Conservation (phyloP, 257 asterid genomes). For the Nicotiana attenuata region DNA sequence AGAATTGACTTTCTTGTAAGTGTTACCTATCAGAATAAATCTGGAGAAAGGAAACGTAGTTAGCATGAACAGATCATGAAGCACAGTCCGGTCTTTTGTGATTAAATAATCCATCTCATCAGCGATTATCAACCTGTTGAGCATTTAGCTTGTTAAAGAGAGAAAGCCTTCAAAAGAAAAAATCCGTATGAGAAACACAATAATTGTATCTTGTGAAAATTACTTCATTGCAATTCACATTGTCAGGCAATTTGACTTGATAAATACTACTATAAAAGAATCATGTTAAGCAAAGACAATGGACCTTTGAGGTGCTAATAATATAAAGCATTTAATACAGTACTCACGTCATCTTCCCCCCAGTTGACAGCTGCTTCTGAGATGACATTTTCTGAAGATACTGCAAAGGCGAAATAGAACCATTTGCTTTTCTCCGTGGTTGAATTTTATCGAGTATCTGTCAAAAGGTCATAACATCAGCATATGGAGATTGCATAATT, state of each 20-base stretch:
- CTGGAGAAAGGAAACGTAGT: conserved; percentile 82
- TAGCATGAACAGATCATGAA: conserved; percentile 91
- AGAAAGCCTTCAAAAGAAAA: too few relatives aligned
- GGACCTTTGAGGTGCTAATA: too few relatives aligned
- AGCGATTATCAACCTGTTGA: conserved; percentile 65
- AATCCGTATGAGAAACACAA: too few relatives aligned
- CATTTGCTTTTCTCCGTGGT: conserved; percentile 30
- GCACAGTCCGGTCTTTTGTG: conserved; percentile 74
- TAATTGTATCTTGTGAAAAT: background rate
- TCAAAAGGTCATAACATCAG: conserved; percentile 3
- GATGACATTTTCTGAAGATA: conserved; percentile 61
- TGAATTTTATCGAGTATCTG: conserved; percentile 59
- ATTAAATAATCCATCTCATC: conserved; percentile 97
- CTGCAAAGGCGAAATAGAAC: conserved; percentile 44
- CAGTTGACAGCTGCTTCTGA: conserved; percentile 42
- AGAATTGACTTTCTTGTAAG: background rate
- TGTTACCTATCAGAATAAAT: conserved; percentile 80
- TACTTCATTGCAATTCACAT: background rate
- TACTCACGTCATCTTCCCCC: conserved; percentile 66
- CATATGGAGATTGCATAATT: background rate
- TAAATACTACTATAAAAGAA: background rate
- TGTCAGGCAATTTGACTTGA: background rate
- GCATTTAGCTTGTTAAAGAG: too few relatives aligned
- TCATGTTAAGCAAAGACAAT: background rate
- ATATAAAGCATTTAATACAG: background rate